phyloP scores from a whole-genome alignment of 805 yeast genomes.

The Wickerhamomyces strasburgensis region DNA sequence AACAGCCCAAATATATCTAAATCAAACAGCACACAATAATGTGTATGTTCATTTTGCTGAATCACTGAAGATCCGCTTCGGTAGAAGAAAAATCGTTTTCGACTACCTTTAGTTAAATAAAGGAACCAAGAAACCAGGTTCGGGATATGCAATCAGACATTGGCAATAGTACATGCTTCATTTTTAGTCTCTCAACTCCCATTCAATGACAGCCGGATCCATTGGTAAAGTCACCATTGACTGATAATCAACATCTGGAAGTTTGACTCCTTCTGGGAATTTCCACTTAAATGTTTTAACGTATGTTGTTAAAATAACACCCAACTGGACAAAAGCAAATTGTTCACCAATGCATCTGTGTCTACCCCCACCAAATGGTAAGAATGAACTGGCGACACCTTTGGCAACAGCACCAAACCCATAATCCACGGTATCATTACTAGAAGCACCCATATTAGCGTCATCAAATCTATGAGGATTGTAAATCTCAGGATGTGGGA shows the following conservation, averaged over 20 bases:
- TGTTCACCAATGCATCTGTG: constrained; percentile 99
- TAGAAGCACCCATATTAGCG: constrained; percentile 15
- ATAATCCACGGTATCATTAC: constrained; percentile 69
- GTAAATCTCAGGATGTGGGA: constrained; percentile 68
- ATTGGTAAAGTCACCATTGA: constrained; percentile 92
- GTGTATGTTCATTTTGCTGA: too few species aligned
- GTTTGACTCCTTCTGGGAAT: constrained; percentile 46
- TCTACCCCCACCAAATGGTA: constrained; percentile 99
- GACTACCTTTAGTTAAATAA: too few species aligned
- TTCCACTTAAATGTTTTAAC: constrained; percentile 77
- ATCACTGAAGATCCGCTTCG: too few species aligned
- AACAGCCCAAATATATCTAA: too few species aligned
- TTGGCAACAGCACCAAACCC: constrained; percentile 96
- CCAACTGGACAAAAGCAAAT: constrained; percentile 91
- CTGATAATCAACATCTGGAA: constrained; percentile 72
- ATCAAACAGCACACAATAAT: too few species aligned
- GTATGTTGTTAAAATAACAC: constrained; percentile 71
- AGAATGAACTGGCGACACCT: constrained; percentile 92
- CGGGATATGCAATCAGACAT: too few species aligned
- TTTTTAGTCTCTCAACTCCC: constrained; percentile 65
- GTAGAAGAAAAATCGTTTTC: too few species aligned
- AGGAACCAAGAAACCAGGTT: too few species aligned
- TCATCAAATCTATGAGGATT: constrained; percentile 88
- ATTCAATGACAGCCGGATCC: constrained; percentile 64
- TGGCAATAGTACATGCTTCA: too few species aligned